phyloP scores from a whole-genome alignment of 2,329 filamentous ascomycete species.

The Sordariomycetes sp. region DNA sequence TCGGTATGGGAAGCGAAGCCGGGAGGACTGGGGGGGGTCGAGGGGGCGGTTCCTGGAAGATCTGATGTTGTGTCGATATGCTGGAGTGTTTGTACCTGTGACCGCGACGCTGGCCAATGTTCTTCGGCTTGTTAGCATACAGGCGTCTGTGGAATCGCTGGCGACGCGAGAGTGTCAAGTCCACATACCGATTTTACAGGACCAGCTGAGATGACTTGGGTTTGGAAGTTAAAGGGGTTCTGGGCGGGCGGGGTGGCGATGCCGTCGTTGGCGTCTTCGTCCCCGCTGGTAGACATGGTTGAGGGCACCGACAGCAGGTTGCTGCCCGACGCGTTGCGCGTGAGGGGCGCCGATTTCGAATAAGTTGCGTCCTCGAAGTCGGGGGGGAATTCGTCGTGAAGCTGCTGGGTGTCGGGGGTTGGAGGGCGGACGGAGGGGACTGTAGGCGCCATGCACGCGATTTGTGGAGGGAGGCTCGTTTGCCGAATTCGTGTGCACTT shows the following conservation, averaged over 20 bases:
- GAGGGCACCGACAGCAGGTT: slow-evolving; percentile 12
- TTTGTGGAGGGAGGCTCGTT: no score
- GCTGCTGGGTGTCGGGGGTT: no score
- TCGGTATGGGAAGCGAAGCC: slow-evolving; percentile 86
- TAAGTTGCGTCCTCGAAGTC: no score
- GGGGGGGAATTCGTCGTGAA: no score
- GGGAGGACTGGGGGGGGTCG: slow-evolving; percentile 82
- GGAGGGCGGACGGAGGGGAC: no score
- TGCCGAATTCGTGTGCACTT: no score
- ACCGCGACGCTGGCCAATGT: slow-evolving; percentile 82
- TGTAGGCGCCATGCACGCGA: no score
- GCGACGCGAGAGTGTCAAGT: no score
- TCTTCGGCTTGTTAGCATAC: slow-evolving; percentile 38
- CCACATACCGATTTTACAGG: slow-evolving; percentile 68
- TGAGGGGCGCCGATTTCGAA: neutral
- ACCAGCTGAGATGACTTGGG: slow-evolving; percentile 64
- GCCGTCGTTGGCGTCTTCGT: slow-evolving; percentile 9
- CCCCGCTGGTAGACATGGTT: slow-evolving; percentile 15
- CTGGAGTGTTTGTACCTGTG: slow-evolving; percentile 98
- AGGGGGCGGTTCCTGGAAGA: slow-evolving; percentile 85
- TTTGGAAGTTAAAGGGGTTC: slow-evolving; percentile 92
- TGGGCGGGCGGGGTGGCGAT: slow-evolving; percentile 25
- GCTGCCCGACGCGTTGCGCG: neutral
- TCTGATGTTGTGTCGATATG: slow-evolving; percentile 79
- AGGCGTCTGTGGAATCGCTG: neutral